Base-by-base conservation (phyloP, 768 basidiomycete species). In the Cytidiella melzeri region DNA sequence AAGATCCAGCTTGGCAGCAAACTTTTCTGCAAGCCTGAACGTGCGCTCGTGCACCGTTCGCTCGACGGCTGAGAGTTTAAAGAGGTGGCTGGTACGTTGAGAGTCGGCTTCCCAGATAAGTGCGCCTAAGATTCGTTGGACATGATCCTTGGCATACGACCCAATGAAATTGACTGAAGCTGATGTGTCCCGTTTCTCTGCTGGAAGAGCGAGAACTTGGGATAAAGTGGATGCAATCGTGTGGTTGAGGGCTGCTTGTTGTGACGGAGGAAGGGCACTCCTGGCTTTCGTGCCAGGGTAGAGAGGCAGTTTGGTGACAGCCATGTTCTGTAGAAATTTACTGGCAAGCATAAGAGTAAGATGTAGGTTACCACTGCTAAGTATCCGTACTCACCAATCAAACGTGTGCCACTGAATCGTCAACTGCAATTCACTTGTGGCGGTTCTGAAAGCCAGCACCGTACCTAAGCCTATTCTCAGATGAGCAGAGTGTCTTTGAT, bases 71-170 rank as follows among this genome's bases (percentile, higher is more conserved):
- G 73, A 67, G 4, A 61, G 52, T 4, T 45, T 40, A 10, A 48
- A 45, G 20, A 54, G 23, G 7, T 43, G 42, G 21, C 45, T 45
- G 13, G 44, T 41, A 15, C 42, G 47, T 13, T 48, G 53, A 15
- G 56, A n/a, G 2, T 7, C 15, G 30, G 7, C 30, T 34, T 37
- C 49, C 85, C 85, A 87, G 52, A 88, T 80, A 28, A 87, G 67
- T 7, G 66, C 55, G 41, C 83, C 72, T 1, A 88, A 69, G 5
- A 57, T 58, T 34, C 75, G 73, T 21, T 73, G 68, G 7, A 85
- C 83, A 1, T 64, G 63, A 55, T 87, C 80, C 49, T 72, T 70
- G 11, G 73, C 75, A 53, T 83, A 89, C 6, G 77, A 76, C 12
- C 74, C 67, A 39, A 87, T 18, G 58, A 84, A 87, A 2, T 61